Base-by-base conservation (phyloP, 2,329 filamentous ascomycete species). In the Hypoxylon sp. region DNA sequence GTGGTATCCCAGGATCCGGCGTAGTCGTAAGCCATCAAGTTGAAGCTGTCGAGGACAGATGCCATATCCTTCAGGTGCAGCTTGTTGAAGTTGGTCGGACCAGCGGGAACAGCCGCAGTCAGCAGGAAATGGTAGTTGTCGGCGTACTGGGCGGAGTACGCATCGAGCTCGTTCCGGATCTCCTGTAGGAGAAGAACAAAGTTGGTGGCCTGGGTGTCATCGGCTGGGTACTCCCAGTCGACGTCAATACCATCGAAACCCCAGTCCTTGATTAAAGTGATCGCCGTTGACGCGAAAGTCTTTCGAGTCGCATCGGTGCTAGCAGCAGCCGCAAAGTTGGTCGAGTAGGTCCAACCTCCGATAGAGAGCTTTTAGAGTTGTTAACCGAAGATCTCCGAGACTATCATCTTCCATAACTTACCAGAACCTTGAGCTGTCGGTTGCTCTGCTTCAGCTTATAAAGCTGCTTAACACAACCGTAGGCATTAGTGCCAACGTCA, bases 281-380 rank as follows among this genome's bases (percentile, higher is more conserved):
- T 90, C 1, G 92, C 88, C 2, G 86, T 87, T 49, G 85, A 80
- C 5, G 93, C 93, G 79, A 97, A 97, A 1, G 73, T 86, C 36
- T 83, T 79, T 14, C 93, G 86, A 14, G 87, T 89, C 2, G 83
- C 79, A 0, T 85, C 84, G 0, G 90, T 91, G 65, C 87, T 88
- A 9, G 90, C 88, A 0, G 90, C 90, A 1, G 83, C 82, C 0
- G 91, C 84, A 76, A 97, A 95, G 78, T 93, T 93, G 72, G 85
- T 82, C 1, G 91, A 93, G 79, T 93, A 96, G 0, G 92, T 94
- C 91, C 91, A 97, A 30, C 94, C 93, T 51, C 94, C 94, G 70
- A 97, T 93, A 51, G 89, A 92, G 3, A 97, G 85, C 21, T 38
- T 43, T 43, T 41, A 2, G 38, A n/a, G 17, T 10, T 21, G 2